A percentile compares a stretch with the other conserved stretches of the same genome.
These are phyloP conservation scores for Diaporthe aspalathi DNA, from an alignment of 2,329 filamentous ascomycete species.

Conservation along the genomic window DNA sequence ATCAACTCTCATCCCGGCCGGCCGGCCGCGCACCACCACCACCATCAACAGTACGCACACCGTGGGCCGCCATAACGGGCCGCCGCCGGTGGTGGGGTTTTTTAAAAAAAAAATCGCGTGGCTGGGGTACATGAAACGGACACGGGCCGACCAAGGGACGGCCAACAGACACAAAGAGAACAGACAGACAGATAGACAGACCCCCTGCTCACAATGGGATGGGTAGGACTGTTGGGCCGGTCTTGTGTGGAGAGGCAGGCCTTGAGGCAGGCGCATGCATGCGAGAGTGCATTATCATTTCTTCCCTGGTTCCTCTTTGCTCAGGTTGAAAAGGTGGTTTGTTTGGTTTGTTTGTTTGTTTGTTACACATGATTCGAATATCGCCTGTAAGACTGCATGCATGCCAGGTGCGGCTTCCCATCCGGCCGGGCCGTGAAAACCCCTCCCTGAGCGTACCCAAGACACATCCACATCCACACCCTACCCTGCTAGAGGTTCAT, in stretches of 20 bases:
- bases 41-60: neutral
- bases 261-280: neutral
- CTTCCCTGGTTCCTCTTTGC: too few relatives aligned
- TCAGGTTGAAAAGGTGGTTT: too few relatives aligned
- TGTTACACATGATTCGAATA: slow-evolving; percentile 22
- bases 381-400: slow-evolving; percentile 4
- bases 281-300: neutral
- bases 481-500: slow-evolving; percentile 1
- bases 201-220: too few relatives aligned
- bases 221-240: too few relatives aligned
- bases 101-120: neutral
- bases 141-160: neutral
- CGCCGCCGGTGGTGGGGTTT: neutral
- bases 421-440: too few relatives aligned
- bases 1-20: too few relatives aligned
- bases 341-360: neutral
- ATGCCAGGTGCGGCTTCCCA: neutral
- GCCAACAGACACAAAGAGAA: neutral
- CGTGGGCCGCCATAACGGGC: slow-evolving; percentile 26
- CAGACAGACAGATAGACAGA: too few relatives aligned
- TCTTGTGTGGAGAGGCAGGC: too few relatives aligned
- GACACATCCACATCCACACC: neutral
- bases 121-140: neutral
- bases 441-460: too few relatives aligned
- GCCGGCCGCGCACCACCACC: too few relatives aligned